Evolutionary conservation across 768 basidiomycete species (phyloP).

Genomic region (Lactarius sp.): DNA sequence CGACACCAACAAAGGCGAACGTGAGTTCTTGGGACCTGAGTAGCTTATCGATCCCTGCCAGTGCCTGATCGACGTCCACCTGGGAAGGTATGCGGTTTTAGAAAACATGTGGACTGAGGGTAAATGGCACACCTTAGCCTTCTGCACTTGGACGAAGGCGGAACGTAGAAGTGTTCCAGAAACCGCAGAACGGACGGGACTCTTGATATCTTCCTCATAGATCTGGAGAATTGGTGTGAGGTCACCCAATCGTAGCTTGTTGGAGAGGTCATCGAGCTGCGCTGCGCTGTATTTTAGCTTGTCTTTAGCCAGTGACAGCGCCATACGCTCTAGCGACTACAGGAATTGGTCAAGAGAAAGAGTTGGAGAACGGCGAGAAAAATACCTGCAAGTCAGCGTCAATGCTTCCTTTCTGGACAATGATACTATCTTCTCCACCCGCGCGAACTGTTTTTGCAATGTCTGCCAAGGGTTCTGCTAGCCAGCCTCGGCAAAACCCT

Average conservation of each 20-base stretch:
- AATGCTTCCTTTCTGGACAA: slow-evolving; percentile 78
- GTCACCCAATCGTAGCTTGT: slow-evolving; percentile 71
- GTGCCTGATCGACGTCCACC: slow-evolving; percentile 90
- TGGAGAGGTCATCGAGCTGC: slow-evolving; percentile 62
- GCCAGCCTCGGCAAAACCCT: slow-evolving; percentile 77
- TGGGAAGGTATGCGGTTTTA: slow-evolving; percentile 29
- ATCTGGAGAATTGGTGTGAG: slow-evolving; percentile 80
- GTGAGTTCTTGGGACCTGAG: slow-evolving; percentile 92
- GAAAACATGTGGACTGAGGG: not conserved
- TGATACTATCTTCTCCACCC: slow-evolving; percentile 67
- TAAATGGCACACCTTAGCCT: slow-evolving; percentile 70
- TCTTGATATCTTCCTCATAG: slow-evolving; percentile 89
- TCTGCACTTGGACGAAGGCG: slow-evolving; percentile 89
- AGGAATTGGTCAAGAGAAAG: not conserved
- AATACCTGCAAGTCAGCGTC: slow-evolving; percentile 78
- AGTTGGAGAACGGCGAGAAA: not conserved
- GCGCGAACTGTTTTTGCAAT: slow-evolving; percentile 79
- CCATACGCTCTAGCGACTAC: slow-evolving; percentile 92
- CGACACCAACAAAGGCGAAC: slow-evolving; percentile 95
- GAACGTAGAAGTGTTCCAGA: slow-evolving; percentile 78
- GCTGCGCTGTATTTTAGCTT: slow-evolving; percentile 58
- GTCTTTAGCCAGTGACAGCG: slow-evolving; percentile 77
- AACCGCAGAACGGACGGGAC: slow-evolving; percentile 76
- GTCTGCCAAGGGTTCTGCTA: slow-evolving; percentile 79
- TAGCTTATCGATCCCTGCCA: slow-evolving; percentile 88